phyloP scores from a whole-genome alignment of 75 land plant species.

The Picea glauca region DNA sequence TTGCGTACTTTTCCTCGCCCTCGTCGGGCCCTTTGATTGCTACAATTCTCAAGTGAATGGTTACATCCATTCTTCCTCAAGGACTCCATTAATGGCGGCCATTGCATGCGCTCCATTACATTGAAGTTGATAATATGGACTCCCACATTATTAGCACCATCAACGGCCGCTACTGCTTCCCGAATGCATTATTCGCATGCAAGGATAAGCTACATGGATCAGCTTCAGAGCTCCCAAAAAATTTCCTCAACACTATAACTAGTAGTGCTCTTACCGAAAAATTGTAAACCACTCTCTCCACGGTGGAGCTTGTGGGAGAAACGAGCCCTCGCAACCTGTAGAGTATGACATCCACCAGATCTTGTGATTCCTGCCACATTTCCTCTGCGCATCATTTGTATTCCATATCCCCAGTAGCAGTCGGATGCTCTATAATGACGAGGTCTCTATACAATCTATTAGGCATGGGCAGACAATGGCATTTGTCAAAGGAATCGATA shows the following conservation, averaged over 20 bases:
- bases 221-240: constrained; percentile 47
- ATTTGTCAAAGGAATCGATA: too few relatives aligned
- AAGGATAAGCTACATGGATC: constrained; percentile 59
- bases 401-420: too few relatives aligned
- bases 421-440: too few relatives aligned
- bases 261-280: constrained; percentile 1
- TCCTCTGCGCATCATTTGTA: too few relatives aligned
- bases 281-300: constrained; percentile 53
- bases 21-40: constrained; percentile 31
- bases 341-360: constrained; percentile 3
- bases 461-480: too few relatives aligned
- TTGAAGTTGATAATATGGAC: constrained; percentile 67
- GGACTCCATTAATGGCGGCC: constrained; percentile 73
- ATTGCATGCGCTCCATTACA: constrained; percentile 60
- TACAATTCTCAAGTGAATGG: constrained; percentile 48
- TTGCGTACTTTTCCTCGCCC: constrained; percentile 19
- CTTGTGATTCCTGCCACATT: too few relatives aligned
- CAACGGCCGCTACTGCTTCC: constrained; percentile 38
- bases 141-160: not conserved
- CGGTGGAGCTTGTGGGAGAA: constrained; percentile 26
- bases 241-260: constrained; percentile 9
- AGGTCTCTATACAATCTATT: too few relatives aligned
- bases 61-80: constrained; percentile 5
- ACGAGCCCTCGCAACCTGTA: constrained; percentile 60
- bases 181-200: constrained; percentile 51